Percentiles rank a stretch among this genome's conserved stretches.
Conservation (phyloP, 306 rosid species). For the Cicer chorassanicum region DNA sequence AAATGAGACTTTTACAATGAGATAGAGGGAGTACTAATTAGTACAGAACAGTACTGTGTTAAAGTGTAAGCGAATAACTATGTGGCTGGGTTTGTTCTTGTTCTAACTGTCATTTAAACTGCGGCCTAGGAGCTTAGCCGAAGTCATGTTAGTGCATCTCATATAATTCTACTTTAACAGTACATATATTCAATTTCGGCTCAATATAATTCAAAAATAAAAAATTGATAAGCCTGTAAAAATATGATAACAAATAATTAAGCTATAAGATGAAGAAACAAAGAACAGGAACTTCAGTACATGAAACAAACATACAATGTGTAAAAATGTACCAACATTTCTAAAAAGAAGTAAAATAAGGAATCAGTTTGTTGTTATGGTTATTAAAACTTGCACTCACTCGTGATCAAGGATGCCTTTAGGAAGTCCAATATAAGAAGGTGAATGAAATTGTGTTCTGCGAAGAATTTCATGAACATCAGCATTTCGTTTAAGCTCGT, state of each 20-base stretch:
- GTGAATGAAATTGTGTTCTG: constrained; percentile 79
- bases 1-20: too few species aligned
- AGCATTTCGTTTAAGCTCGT: constrained; percentile 76
- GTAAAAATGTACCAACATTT: constrained; percentile 22
- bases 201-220: neutral
- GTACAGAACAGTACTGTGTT: neutral
- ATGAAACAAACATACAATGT: constrained; percentile 9
- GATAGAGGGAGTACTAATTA: neutral
- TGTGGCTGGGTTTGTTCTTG: constrained; percentile 1
- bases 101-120: neutral
- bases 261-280: constrained; percentile 32
- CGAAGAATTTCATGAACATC: constrained; percentile 85
- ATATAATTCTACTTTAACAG: neutral
- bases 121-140: neutral
- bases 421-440: constrained; percentile 68
- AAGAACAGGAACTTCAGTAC: constrained; percentile 1
- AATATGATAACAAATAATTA: constrained; percentile 31
- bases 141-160: constrained; percentile 5
- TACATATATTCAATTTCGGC: neutral
- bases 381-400: constrained; percentile 61
- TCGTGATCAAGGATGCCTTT: constrained; percentile 76
- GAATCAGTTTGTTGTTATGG: constrained; percentile 35
- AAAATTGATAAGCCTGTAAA: constrained; percentile 18
- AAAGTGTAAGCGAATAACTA: neutral
- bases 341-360: neutral